These are phyloP conservation scores for maize (Zea mays) DNA, from an alignment of 176 grass and related monocot genomes.

Conservation along the genomic window DNA sequence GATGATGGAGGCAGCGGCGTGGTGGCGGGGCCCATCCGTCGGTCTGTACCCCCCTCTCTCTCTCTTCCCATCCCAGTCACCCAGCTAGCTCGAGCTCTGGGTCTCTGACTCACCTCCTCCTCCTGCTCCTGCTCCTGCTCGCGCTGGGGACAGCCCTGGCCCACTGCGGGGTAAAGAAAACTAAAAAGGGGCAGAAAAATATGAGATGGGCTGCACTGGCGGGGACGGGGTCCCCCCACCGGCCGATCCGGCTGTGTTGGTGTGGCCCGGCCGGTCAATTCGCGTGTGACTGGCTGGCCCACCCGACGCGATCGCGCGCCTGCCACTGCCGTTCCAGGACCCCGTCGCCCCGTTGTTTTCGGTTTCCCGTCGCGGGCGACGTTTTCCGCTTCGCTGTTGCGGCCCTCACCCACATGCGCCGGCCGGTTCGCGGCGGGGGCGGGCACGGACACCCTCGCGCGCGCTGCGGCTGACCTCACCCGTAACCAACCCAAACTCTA, in stretches of 20 bases:
- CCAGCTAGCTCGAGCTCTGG: constrained; percentile 12
- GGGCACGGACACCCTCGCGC: constrained; percentile 16
- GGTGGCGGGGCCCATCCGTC: constrained; percentile 40
- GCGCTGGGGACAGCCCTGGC: constrained; percentile 24
- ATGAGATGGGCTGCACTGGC: background rate
- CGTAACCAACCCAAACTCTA: constrained; percentile 4
- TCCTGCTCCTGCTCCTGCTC: background rate
- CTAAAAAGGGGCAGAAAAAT: background rate
- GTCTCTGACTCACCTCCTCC: constrained; percentile 28
- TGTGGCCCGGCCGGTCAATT: constrained; percentile 6
- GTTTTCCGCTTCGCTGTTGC: background rate
- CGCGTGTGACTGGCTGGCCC: constrained; percentile 14
- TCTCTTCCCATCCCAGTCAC: constrained; percentile 25
- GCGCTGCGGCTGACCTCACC: constrained; percentile 11
- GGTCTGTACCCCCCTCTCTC: background rate
- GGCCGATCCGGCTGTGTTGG: background rate
- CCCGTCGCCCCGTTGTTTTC: background rate
- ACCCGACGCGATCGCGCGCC: constrained; percentile 20
- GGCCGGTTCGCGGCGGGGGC: background rate
- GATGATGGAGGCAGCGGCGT: constrained; percentile 34
- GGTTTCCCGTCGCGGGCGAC: background rate
- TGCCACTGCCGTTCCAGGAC: background rate
- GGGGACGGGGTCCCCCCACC: background rate
- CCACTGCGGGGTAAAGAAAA: constrained; percentile 37
- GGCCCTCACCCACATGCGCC: constrained; percentile 14